Conservation (phyloP, 805 yeast species). For the Candida insectalens region DNA sequence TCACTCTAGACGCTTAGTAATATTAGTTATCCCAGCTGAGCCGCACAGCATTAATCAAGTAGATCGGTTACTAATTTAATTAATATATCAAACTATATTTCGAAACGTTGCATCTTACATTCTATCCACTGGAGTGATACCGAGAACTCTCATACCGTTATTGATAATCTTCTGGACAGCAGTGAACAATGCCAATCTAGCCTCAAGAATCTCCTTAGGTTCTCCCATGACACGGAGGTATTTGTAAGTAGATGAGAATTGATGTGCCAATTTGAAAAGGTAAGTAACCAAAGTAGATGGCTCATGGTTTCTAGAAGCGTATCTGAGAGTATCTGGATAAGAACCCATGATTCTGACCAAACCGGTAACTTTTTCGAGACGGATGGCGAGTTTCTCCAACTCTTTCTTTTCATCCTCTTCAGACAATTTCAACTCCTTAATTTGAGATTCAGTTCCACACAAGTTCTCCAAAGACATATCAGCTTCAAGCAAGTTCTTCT, state of each 20-base stretch:
- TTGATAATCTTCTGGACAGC: conserved; percentile 82
- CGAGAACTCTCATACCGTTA: conserved; percentile 85
- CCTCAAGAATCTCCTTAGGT: conserved; percentile 72
- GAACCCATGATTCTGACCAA: conserved; percentile 74
- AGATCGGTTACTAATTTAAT: too few relatives aligned
- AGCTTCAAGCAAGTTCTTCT: conserved; percentile 18
- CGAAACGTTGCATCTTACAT: conserved; percentile 61
- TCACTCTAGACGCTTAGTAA: too few relatives aligned
- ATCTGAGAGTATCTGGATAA: conserved; percentile 83
- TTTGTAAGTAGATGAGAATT: conserved; percentile 93
- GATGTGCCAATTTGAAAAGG: conserved; percentile 84
- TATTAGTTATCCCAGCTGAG: too few relatives aligned
- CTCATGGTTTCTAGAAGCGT: conserved; percentile 76
- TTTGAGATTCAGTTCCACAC: conserved; percentile 19
- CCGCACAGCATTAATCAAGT: too few relatives aligned
- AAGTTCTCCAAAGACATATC: conserved; percentile 21
- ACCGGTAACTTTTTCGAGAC: conserved; percentile 29
- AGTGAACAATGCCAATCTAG: conserved; percentile 85
- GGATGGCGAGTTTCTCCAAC: conserved; percentile 19
- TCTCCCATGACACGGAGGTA: conserved; percentile 97
- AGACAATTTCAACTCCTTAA: conserved; percentile 14
- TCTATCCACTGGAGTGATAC: conserved; percentile 97
- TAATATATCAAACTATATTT: too few relatives aligned
- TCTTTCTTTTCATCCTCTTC: conserved; percentile 22
- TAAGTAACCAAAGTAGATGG: conserved; percentile 93